Evolutionary conservation across 805 yeast genomes (phyloP), one percentile per base, ranked within the genome.

Genomic region (Ogataea siamensis): DNA sequence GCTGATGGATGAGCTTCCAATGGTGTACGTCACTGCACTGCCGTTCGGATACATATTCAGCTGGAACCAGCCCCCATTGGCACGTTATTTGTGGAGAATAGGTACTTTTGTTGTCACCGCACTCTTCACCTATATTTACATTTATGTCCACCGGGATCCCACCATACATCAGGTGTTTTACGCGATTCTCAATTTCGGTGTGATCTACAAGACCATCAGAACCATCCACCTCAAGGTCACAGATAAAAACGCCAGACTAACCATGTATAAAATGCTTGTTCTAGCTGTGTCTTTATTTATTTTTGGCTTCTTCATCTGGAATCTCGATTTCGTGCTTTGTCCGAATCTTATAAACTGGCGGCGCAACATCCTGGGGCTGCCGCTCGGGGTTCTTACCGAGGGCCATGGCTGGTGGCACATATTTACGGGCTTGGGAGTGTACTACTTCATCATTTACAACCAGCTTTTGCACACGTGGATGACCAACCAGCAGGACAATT

Each of bases 321-420:
- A 87, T 57, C 59, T 87, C 50, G 98, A 91, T 59, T 87, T 85
- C 40, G 84, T 86, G 47, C 73, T 83, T 40, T 91, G 98, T 59
- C 49, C 66, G 11, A 58, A 60, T 16, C 80, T 86, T 61, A 71
- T 79, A 26, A 43, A 61, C 5, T 54, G 76, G 11, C 74, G 96
- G 59, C 73, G 93, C 42, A 49, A 64, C 4, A 41, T 45, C 12
- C 59, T 79, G 10, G 95, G 97, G 3, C 73, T 83, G 65, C 97
- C 97, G 1, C 74, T 82, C 37, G 98, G 98, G 2, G 74, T 87
- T 44, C 48, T 91, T 3, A 67, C 91, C 23, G 98, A 91, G 61
- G 83, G 95, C 19, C 98, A 91, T 55, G 96, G 95, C 16, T 91
- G 97, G 97, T 91, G 98, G 98, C 98, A 91, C 57, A 65, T 85